Percentiles rank a stretch among this genome's conserved stretches.
These are phyloP conservation scores for Paraurostyla sp. DNA, from an alignment of 73 alveolate species.

Conservation along the genomic window DNA sequence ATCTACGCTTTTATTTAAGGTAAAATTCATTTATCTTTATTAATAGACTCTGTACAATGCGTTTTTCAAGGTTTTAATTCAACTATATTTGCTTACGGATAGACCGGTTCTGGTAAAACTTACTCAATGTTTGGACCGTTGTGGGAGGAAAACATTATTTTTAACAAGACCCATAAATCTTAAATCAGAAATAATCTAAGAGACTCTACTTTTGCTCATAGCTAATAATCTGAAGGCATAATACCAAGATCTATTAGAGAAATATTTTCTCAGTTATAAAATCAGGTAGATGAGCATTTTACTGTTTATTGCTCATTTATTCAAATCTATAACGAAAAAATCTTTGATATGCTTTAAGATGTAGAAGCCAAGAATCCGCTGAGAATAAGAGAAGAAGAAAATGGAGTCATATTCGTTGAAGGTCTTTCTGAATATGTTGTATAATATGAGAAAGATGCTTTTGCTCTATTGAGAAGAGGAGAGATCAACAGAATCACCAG, in stretches of 20 bases:
- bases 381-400: conserved; percentile 83
- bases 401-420: conserved; percentile 78
- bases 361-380: conserved; percentile 75
- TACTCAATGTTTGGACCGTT: conserved; percentile 77
- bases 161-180: background rate
- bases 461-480: conserved; percentile 83
- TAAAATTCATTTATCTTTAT: background rate
- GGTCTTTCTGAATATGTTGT: conserved; percentile 89
- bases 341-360: conserved; percentile 76
- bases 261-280: conserved; percentile 34
- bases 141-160: conserved; percentile 47
- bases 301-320: conserved; percentile 83
- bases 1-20: conserved; percentile 63
- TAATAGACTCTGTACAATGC: conserved; percentile 46
- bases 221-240: conserved; percentile 51
- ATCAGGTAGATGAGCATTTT: background rate
- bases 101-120: conserved; percentile 81
- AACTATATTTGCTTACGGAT: conserved; percentile 81
- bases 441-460: conserved; percentile 71
- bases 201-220: background rate
- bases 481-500: conserved; percentile 76
- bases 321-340: conserved; percentile 82
- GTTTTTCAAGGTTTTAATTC: conserved; percentile 66
- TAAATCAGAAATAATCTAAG: conserved; percentile 2
- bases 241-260: conserved; percentile 72